A percentile compares a stretch with the other conserved stretches of the same genome.
phyloP scores from a whole-genome alignment of 495 filamentous ascomycete species.

The Acidiella bohemica region DNA sequence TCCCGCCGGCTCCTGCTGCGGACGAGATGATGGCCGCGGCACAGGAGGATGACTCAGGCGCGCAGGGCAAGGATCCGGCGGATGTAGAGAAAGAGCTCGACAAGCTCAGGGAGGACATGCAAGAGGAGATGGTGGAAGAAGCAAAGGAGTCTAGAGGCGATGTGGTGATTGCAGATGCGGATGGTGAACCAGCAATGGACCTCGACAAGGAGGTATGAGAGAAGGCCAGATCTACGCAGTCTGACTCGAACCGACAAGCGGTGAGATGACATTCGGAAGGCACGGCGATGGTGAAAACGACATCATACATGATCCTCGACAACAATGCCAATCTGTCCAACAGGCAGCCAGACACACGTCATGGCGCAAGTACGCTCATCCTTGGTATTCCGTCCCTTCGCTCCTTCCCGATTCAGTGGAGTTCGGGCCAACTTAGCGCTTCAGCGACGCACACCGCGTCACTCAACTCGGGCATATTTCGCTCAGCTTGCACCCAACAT shows the following conservation, averaged over 20 bases:
- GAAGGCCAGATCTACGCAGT: background rate
- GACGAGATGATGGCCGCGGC: conserved; percentile 1
- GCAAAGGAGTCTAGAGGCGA: conserved; percentile 12
- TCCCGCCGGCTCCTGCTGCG: background rate
- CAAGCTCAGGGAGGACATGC: conserved; percentile 1
- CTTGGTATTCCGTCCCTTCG: too few relatives aligned
- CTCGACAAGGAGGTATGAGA: background rate
- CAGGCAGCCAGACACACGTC: too few relatives aligned
- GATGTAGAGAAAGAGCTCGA: conserved; percentile 10
- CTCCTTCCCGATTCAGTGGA: background rate
- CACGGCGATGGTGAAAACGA: too few relatives aligned
- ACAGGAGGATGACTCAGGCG: conserved; percentile 3
- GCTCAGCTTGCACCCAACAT: too few relatives aligned
- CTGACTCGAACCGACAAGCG: background rate
- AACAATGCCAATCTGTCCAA: too few relatives aligned
- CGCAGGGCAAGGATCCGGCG: conserved; percentile 1
- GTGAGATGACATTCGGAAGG: too few relatives aligned
- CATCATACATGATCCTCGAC: too few relatives aligned
- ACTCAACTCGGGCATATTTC: too few relatives aligned
- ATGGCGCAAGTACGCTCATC: too few relatives aligned
- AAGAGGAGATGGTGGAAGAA: background rate
- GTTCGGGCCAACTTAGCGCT: too few relatives aligned
- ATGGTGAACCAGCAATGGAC: conserved; percentile 1
- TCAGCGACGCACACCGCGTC: too few relatives aligned
- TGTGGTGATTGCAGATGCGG: conserved; percentile 8